These are phyloP conservation scores for Cadophora luteo-olivacea DNA, from an alignment of 2,329 filamentous ascomycete genomes.

Conservation along the genomic window DNA sequence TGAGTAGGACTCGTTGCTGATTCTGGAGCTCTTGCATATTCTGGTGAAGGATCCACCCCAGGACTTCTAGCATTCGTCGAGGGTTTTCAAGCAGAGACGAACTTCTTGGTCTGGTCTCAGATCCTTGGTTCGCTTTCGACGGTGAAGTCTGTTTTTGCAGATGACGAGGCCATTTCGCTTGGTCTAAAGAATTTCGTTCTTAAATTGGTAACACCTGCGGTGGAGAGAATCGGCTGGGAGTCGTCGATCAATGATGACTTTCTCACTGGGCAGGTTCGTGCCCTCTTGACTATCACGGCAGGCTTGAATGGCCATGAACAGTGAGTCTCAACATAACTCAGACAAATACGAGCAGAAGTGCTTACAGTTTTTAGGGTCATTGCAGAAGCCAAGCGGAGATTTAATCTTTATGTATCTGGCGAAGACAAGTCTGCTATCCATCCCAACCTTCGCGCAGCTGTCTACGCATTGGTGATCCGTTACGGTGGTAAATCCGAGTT, in stretches of 20 bases:
- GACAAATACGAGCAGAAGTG: too few relatives aligned
- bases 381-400: constrained; percentile 77
- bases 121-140: constrained; percentile 77
- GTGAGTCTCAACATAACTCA: constrained; percentile 52
- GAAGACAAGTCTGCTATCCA: constrained; percentile 72
- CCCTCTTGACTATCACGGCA: constrained; percentile 78
- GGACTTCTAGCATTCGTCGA: constrained; percentile 84
- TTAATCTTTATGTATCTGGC: constrained; percentile 77
- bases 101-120: constrained; percentile 90
- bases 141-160: constrained; percentile 84
- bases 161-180: constrained; percentile 72
- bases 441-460: constrained; percentile 78
- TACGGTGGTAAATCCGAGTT: constrained; percentile 74
- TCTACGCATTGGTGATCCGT: constrained; percentile 81
- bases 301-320: constrained; percentile 77
- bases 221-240: constrained; percentile 85
- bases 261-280: constrained; percentile 81
- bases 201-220: constrained; percentile 76
- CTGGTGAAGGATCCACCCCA: constrained; percentile 82
- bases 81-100: constrained; percentile 81
- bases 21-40: constrained; percentile 85
- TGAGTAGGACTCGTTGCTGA: constrained; percentile 73
- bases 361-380: constrained; percentile 59
- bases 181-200: constrained; percentile 81
- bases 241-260: constrained; percentile 80